These are phyloP conservation scores for Claviceps cyperi DNA, from an alignment of 2,329 filamentous ascomycete genomes.

Conservation along the genomic window DNA sequence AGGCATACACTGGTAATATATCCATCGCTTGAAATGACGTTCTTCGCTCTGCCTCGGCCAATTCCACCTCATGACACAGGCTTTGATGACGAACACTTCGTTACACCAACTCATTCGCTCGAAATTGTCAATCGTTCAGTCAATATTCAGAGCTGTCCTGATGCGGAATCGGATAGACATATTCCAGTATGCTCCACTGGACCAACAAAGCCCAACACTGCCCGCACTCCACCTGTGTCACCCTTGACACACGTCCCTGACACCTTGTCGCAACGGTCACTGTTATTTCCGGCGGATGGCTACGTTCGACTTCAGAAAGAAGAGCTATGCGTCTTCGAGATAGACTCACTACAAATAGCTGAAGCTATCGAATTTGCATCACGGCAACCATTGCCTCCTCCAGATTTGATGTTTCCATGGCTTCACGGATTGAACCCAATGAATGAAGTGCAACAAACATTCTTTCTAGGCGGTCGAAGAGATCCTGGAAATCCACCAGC, in stretches of 20 bases:
- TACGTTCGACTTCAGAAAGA: slow-evolving; percentile 39
- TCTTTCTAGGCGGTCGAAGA: slow-evolving; percentile 69
- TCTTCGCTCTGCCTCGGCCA: slow-evolving; percentile 37
- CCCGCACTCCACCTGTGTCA: slow-evolving; percentile 51
- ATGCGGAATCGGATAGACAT: slow-evolving; percentile 71
- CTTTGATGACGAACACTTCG: slow-evolving; percentile 23
- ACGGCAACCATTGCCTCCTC: slow-evolving; percentile 68
- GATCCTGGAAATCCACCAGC: slow-evolving; percentile 51
- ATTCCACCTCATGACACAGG: slow-evolving; percentile 30
- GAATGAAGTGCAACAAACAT: slow-evolving; percentile 78
- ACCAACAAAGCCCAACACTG: slow-evolving; percentile 38
- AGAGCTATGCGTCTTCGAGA: slow-evolving; percentile 52
- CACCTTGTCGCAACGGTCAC: slow-evolving; percentile 43
- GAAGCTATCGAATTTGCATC: slow-evolving; percentile 63
- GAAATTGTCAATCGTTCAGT: slow-evolving; percentile 13
- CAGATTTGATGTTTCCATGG: slow-evolving; percentile 88
- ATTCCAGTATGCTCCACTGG: slow-evolving; percentile 80
- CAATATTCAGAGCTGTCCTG: slow-evolving; percentile 14
- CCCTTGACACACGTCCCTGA: slow-evolving; percentile 42
- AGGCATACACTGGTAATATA: neutral
- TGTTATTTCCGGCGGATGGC: slow-evolving; percentile 58
- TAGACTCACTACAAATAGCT: slow-evolving; percentile 54
- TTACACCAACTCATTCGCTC: slow-evolving; percentile 28
- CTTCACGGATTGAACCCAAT: slow-evolving; percentile 80
- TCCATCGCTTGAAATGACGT: slow-evolving; percentile 29